Conservation (phyloP, 2,329 filamentous ascomycete genomes). For the Trichoderma asperellum region DNA sequence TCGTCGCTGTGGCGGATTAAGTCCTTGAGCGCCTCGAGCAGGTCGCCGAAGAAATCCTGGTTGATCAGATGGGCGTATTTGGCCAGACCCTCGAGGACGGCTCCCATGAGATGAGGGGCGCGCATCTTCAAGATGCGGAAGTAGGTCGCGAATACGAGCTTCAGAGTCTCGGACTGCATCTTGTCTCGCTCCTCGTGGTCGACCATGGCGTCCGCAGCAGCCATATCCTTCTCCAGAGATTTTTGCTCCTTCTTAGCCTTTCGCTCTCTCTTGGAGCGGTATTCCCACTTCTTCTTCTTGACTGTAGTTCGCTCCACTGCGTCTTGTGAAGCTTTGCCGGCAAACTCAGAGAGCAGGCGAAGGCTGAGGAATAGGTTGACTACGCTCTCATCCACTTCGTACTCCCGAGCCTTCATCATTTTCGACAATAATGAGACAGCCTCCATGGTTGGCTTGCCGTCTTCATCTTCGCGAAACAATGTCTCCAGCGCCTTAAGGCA, state of each 20-base stretch:
- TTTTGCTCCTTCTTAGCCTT: constrained; percentile 87
- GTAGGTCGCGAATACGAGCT: constrained; percentile 93
- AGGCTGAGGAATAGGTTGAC: constrained; percentile 91
- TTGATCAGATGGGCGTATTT: constrained; percentile 97
- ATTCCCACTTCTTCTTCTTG: constrained; percentile 72
- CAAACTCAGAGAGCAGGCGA: constrained; percentile 84
- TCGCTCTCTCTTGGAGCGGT: constrained; percentile 83
- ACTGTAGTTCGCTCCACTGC: constrained; percentile 60
- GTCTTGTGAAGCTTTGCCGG: constrained; percentile 79
- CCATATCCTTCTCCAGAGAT: constrained; percentile 88
- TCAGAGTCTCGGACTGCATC: constrained; percentile 94
- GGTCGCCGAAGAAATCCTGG: constrained; percentile 96
- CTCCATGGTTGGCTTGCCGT: constrained; percentile 85
- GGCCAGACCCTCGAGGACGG: constrained; percentile 89
- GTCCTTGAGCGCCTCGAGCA: constrained; percentile 92
- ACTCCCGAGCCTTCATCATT: constrained; percentile 92
- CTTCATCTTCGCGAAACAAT: constrained; percentile 84
- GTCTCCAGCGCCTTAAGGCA: constrained; percentile 79
- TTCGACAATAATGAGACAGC: constrained; percentile 82
- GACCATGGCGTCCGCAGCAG: constrained; percentile 86
- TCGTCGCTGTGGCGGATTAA: constrained; percentile 77
- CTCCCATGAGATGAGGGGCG: constrained; percentile 87
- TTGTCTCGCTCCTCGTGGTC: constrained; percentile 90
- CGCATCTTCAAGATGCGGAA: constrained; percentile 91
- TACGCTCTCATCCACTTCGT: constrained; percentile 79